A percentile compares a stretch with the other conserved stretches of the same genome.
These are phyloP conservation scores for Mycena amicta DNA, from an alignment of 768 basidiomycete species.

Conservation along the genomic window DNA sequence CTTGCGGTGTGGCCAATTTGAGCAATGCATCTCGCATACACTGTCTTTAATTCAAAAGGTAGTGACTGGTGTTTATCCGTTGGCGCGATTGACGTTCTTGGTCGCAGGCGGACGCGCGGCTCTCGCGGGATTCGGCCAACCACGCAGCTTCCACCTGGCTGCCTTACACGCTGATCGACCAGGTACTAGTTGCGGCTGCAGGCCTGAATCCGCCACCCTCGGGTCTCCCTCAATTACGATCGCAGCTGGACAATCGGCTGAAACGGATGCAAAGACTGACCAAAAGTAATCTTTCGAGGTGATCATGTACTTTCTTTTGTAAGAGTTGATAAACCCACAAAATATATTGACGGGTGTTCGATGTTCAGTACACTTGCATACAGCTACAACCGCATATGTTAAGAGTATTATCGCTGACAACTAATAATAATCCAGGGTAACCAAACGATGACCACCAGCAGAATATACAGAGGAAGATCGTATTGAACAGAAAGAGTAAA, in stretches of 20 bases:
- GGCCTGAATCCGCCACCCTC: conserved; percentile 52
- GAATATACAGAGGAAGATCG: conserved; percentile 19
- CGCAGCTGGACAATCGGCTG: conserved; percentile 62
- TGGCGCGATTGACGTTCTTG: too few species aligned
- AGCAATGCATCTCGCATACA: conserved; percentile 75
- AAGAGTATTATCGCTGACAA: conserved; percentile 20
- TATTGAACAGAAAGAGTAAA: conserved; percentile 12
- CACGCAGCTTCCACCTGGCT: conserved; percentile 72
- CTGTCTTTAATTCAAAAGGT: conserved; percentile 76
- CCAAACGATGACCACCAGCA: conserved; percentile 25
- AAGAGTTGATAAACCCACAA: too few species aligned
- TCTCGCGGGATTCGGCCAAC: conserved; percentile 55
- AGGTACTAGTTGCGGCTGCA: conserved; percentile 70
- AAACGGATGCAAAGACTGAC: conserved; percentile 66
- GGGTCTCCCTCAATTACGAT: conserved; percentile 54
- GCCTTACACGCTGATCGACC: conserved; percentile 83
- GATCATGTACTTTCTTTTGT: conserved; percentile 12
- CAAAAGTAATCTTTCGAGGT: conserved; percentile 40
- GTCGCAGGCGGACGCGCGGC: conserved; percentile 56
- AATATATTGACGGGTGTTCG: too few species aligned
- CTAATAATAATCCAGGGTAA: conserved; percentile 27
- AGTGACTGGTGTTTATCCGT: too few species aligned
- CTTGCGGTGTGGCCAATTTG: conserved; percentile 78
- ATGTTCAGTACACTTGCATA: background rate
- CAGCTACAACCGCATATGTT: background rate